Evolutionary conservation across 345 rosid species (phyloP), one percentile per base, ranked within the genome.

Genomic region (Populus tremula): DNA sequence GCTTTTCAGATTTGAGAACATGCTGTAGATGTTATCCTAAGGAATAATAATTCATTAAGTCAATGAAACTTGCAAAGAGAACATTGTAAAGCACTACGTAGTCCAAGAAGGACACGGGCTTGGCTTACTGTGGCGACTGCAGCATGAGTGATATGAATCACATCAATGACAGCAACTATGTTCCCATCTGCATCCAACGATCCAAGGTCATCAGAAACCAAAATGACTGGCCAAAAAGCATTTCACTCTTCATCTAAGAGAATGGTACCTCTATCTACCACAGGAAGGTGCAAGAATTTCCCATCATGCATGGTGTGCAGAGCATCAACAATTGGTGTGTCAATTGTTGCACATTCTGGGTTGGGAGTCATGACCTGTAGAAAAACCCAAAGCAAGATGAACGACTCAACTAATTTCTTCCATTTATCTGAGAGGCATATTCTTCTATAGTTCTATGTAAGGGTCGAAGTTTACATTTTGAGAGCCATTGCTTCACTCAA

Each of bases 261-360:
- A 5, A 45, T 33, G 67, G 72, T 79, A 96, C 99, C 97, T 86
- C 88, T 91, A 75, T 94, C 90, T 23, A 91, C 83, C 65, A 96
- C 95, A 29, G 98, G 99, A 83, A 96, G 97, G 87, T 96, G 99
- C 87, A 94, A 90, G 83, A 96, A 96, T 84, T 96, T 94, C 62
- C 99, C 96, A 76, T 94, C 93, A 54, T 96, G 98, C 99, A 96
- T 96, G 67, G 85, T 80, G 83, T 94, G 99, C 76, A 96, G 82
- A 67, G 99, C 98, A 89, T 92, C 97, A 79, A 96, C 99, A 56
- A 96, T 90, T 67, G 99, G 94, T 17, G 94, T 94, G 71, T 94
- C 98, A 70, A 90, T 82, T 12, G 91, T 86, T 31, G 95, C 96
- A 79, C 94, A 96, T 86, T 90, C 97, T 77, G 99, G 98, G 86